Conservation (phyloP, 2,329 filamentous ascomycete species). For the Didymosphaeria variabile region DNA sequence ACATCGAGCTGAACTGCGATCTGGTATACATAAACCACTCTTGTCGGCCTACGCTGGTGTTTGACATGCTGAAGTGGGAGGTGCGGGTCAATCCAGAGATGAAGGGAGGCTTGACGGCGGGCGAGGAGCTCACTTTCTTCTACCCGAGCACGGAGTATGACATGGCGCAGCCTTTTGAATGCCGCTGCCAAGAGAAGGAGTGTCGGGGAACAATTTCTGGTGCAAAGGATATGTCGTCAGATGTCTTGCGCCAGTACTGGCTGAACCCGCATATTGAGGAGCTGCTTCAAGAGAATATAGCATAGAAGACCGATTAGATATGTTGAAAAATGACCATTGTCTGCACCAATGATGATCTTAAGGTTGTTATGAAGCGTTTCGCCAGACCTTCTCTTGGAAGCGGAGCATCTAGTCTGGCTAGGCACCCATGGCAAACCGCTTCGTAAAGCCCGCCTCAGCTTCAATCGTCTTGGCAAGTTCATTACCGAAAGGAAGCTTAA, state of each 20-base stretch:
- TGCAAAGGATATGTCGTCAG: slow-evolving; percentile 66
- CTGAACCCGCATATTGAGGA: slow-evolving; percentile 44
- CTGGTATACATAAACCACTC: slow-evolving; percentile 67
- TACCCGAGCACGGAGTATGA: slow-evolving; percentile 79
- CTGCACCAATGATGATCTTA: too few species aligned
- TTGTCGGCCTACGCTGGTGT: slow-evolving; percentile 62
- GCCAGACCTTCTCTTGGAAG: too few species aligned
- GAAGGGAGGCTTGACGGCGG: slow-evolving; percentile 41
- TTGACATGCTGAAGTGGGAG: slow-evolving; percentile 60
- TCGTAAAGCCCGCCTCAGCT: too few species aligned
- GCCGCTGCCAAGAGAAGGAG: slow-evolving; percentile 65
- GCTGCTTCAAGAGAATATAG: slow-evolving; percentile 36
- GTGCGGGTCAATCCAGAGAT: slow-evolving; percentile 63
- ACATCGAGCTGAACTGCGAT: slow-evolving; percentile 66
- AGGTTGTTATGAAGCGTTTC: neutral
- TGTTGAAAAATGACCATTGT: neutral
- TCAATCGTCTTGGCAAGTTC: too few species aligned
- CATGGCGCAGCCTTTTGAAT: slow-evolving; percentile 77
- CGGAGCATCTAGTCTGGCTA: too few species aligned
- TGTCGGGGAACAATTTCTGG: slow-evolving; percentile 72
- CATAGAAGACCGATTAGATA: neutral
- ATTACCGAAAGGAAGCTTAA: too few species aligned
- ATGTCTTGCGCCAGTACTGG: slow-evolving; percentile 65
- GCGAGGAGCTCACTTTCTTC: slow-evolving; percentile 67
- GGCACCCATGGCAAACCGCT: too few species aligned